Percentiles rank a stretch among this genome's conserved stretches.
Conservation (phyloP, 2,329 filamentous ascomycete species). For the Fusarium foetens region DNA sequence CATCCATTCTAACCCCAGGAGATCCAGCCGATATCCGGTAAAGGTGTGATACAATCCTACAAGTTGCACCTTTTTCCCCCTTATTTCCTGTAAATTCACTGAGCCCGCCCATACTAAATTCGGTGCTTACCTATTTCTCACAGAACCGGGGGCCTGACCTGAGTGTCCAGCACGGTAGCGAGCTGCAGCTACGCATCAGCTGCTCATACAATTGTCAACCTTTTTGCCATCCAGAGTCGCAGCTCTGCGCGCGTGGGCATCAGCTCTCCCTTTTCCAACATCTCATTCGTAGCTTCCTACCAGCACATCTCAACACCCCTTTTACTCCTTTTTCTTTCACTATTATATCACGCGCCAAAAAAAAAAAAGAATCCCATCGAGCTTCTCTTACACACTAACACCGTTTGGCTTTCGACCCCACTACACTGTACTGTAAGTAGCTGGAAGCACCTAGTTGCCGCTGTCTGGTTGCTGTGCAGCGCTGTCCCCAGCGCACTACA, state of each 20-base stretch:
- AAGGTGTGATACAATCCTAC: conserved; percentile 23
- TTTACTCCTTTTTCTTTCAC: conserved; percentile 9
- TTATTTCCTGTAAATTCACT: background rate
- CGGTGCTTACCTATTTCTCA: conserved; percentile 21
- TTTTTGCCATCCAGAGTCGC: conserved; percentile 21
- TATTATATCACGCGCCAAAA: conserved; percentile 26
- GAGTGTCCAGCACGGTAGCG: background rate
- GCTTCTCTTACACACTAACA: conserved; percentile 15
- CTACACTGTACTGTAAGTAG: conserved; percentile 26
- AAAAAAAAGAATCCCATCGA: conserved; percentile 7
- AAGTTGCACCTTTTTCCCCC: conserved; percentile 2
- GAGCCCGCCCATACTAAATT: conserved; percentile 10
- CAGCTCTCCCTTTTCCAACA: conserved; percentile 2
- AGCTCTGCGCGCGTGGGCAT: conserved; percentile 23
- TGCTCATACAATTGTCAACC: conserved; percentile 12
- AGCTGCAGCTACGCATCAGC: conserved; percentile 27
- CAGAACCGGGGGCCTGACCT: background rate
- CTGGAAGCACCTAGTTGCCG: background rate
- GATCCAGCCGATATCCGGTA: conserved; percentile 26
- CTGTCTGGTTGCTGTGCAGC: conserved; percentile 26
- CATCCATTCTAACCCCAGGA: conserved; percentile 13
- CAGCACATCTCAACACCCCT: conserved; percentile 11
- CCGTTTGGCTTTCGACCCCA: conserved; percentile 26
- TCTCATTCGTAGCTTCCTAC: conserved; percentile 16
- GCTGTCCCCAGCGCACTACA: conserved; percentile 15